Evolutionary conservation across 2,329 filamentous ascomycete species (phyloP), one percentile per base, ranked within the genome.

Genomic region (Allantophomopsis lycopodina): DNA sequence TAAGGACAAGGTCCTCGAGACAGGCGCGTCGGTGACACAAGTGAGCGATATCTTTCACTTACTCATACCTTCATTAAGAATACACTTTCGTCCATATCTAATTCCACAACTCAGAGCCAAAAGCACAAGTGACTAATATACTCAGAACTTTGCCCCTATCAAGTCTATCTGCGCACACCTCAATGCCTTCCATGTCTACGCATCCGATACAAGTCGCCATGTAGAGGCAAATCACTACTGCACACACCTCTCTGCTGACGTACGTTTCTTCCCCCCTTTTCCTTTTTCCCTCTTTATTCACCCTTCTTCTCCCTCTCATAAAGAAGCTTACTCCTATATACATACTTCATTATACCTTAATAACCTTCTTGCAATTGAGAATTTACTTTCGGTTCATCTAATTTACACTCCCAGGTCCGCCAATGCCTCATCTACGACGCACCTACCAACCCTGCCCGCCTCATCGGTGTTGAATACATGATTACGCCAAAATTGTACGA

Each of bases 181-280:
- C 1, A 88, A 91, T 50, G 85, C 83, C n/a, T 88, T 88, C 53
- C 86, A 93, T 53, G 75, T 79, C 36, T 91, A 91, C 53, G 79
- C 52, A n/a, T 68, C 75, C 18, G 81, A 89, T 35, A 75, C 78
- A 0, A 68, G 63, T 2, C 75, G 82, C 12, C 68, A 65, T 32
- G 77, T 93, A 1, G 83, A 91, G 55, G 65, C 84, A 1, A 87
- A 91, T 53, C 85, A 93, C 57, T 94, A 91, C 60, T 94, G 86
- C 55, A 71, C 79, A 1, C 84, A 91, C 51, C 51, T 91, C 4
- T 86, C 71, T 44, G 43, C 55, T 64, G 84, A 91, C 45, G 69
- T 93, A 41, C 73, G 85, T 28, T 8, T 28, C 23, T 28, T 28
- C 7, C 8, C 23, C 23, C 7, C 8, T 12, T 28, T 10, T 13